Conservation (phyloP, 345 rosid species). For the Citrus unshiu region DNA sequence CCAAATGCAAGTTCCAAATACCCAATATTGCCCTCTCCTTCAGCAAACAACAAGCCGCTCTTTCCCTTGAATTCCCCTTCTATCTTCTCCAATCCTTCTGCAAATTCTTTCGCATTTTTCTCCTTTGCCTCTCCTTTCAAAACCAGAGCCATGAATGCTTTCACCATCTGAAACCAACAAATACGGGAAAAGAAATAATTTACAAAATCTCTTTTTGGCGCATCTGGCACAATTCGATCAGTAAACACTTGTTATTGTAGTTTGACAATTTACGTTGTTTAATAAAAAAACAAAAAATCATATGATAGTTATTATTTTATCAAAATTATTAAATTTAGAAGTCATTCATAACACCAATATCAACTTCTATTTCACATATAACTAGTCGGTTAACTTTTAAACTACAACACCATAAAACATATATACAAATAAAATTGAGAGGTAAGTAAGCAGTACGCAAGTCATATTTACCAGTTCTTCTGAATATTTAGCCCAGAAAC, state of each 20-base stretch:
- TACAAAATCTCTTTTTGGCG: neutral
- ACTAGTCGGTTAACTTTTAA: neutral
- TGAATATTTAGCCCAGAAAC: slow-evolving; percentile 34
- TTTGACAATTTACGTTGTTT: no score
- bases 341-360: no score
- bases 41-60: slow-evolving; percentile 9
- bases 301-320: no score
- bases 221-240: neutral
- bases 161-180: neutral
- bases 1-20: slow-evolving; percentile 30
- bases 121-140: slow-evolving; percentile 21
- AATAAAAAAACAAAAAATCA: no score
- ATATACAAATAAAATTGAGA: no score
- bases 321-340: no score
- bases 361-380: no score
- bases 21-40: slow-evolving; percentile 32
- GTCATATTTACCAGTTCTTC: slow-evolving; percentile 24
- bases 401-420: neutral
- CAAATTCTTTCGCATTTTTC: neutral
- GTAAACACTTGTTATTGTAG: neutral
- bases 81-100: slow-evolving; percentile 23
- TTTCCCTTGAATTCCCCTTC: slow-evolving; percentile 29
- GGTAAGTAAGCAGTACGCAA: neutral
- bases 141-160: slow-evolving; percentile 9
- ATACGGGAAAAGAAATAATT: neutral